Conservation (phyloP, 192 early-diverging fungal genomes). For the Paraglomus occultum region DNA sequence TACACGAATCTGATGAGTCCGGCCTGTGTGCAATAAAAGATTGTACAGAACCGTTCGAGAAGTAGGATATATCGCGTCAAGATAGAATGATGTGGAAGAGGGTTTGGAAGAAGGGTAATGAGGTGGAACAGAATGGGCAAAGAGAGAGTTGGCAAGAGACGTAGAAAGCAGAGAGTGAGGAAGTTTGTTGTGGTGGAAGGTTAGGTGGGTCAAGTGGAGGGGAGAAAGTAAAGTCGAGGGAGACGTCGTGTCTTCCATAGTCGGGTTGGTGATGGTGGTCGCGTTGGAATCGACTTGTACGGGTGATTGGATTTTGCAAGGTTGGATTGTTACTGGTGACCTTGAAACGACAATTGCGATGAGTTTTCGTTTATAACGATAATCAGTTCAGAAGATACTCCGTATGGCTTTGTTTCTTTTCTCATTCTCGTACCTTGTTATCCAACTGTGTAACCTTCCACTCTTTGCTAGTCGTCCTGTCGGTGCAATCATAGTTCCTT, state of each 20-base stretch:
- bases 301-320: too few species aligned
- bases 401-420: too few species aligned
- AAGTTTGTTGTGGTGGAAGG: constrained; percentile 1
- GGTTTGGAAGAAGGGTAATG: not conserved
- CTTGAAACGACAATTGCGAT: too few species aligned
- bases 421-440: not conserved
- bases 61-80: not conserved
- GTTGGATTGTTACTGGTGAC: too few species aligned
- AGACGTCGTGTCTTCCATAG: not conserved
- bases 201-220: not conserved
- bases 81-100: not conserved
- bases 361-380: too few species aligned
- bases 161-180: not conserved
- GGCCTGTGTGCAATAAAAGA: constrained; percentile 3
- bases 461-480: not conserved
- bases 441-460: constrained; percentile 1
- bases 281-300: not conserved
- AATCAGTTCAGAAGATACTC: too few species aligned
- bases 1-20: constrained; percentile 11
- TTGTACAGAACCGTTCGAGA: not conserved
- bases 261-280: not conserved
- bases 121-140: not conserved
- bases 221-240: not conserved
- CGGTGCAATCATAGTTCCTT: constrained; percentile 1
- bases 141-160: not conserved